Conservation (phyloP, 1,284 basidiomycete genomes). For the Cryptococcus floricola region DNA sequence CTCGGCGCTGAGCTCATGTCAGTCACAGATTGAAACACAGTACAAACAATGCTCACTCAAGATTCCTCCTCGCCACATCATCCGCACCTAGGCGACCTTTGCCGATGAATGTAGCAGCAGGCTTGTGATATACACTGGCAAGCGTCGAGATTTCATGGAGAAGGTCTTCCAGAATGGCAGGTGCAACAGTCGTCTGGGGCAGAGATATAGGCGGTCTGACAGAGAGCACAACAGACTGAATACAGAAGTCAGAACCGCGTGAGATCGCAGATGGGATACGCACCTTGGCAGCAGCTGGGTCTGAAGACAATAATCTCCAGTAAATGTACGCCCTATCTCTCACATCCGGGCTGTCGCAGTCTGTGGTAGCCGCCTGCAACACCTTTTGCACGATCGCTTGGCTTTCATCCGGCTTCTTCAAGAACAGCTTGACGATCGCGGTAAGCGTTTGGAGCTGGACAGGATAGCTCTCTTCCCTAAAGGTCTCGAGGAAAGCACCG, state of each 20-base stretch:
- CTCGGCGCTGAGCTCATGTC: slow-evolving; percentile 52
- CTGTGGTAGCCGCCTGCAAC: slow-evolving; percentile 94
- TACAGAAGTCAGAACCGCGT: slow-evolving; percentile 4
- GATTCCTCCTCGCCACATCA: slow-evolving; percentile 65
- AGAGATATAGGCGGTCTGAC: slow-evolving; percentile 89
- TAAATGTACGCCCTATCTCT: slow-evolving; percentile 94
- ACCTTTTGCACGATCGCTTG: slow-evolving; percentile 93
- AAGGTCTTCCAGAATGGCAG: slow-evolving; percentile 88
- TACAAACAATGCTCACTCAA: slow-evolving; percentile 56
- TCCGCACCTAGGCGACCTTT: slow-evolving; percentile 79
- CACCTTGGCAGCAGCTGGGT: slow-evolving; percentile 89
- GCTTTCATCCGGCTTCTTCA: slow-evolving; percentile 86
- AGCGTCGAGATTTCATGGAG: slow-evolving; percentile 79
- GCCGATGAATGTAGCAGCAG: slow-evolving; percentile 84
- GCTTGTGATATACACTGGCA: slow-evolving; percentile 94
- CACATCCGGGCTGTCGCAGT: slow-evolving; percentile 94
- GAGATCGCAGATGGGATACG: slow-evolving; percentile 11
- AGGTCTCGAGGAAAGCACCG: slow-evolving; percentile 85
- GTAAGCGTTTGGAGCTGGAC: slow-evolving; percentile 91
- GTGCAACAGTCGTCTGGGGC: slow-evolving; percentile 82
- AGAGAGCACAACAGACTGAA: slow-evolving; percentile 82
- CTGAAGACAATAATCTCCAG: slow-evolving; percentile 88
- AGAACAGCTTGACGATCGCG: slow-evolving; percentile 93
- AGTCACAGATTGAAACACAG: background rate
- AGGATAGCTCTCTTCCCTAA: slow-evolving; percentile 83